These are phyloP conservation scores for Wilcoxina mikolae DNA, from an alignment of 495 filamentous ascomycete genomes.

Conservation along the genomic window DNA sequence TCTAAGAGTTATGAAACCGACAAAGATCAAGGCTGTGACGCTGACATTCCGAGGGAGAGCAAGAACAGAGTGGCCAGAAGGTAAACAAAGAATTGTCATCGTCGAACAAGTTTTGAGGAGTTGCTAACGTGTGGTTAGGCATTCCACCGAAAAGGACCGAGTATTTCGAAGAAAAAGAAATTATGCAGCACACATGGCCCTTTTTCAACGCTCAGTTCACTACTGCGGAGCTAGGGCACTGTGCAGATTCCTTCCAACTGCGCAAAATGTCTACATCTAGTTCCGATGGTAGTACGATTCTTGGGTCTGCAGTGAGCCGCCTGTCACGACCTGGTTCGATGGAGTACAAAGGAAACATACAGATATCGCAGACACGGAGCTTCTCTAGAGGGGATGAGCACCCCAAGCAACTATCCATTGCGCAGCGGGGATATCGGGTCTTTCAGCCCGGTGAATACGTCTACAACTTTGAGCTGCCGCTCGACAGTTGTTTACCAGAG, in stretches of 20 bases:
- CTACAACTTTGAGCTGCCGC: constrained; percentile 87
- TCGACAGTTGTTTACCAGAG: constrained; percentile 84
- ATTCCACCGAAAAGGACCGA: constrained; percentile 82
- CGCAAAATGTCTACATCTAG: background rate
- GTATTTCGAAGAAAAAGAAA: constrained; percentile 62
- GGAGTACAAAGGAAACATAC: constrained; percentile 14
- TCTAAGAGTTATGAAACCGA: constrained; percentile 69
- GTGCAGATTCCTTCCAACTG: constrained; percentile 41
- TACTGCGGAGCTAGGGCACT: constrained; percentile 45
- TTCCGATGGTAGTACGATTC: background rate
- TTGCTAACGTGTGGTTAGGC: constrained; percentile 35
- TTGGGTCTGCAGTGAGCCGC: constrained; percentile 31
- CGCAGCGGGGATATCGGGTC: constrained; percentile 75
- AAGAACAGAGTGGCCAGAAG: constrained; percentile 93
- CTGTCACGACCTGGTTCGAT: constrained; percentile 25
- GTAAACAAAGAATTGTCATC: constrained; percentile 30
- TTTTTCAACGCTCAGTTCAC: constrained; percentile 65
- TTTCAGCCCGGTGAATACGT: constrained; percentile 86
- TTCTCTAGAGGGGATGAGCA: constrained; percentile 62
- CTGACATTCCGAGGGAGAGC: constrained; percentile 74
- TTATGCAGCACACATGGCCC: constrained; percentile 62
- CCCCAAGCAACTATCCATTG: constrained; percentile 32
- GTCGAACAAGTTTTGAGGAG: background rate
- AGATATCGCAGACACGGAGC: constrained; percentile 66
- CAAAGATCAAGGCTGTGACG: constrained; percentile 89